Evolutionary conservation across 495 filamentous ascomycete genomes (phyloP).

Genomic region (Penicillium diatomitis): DNA sequence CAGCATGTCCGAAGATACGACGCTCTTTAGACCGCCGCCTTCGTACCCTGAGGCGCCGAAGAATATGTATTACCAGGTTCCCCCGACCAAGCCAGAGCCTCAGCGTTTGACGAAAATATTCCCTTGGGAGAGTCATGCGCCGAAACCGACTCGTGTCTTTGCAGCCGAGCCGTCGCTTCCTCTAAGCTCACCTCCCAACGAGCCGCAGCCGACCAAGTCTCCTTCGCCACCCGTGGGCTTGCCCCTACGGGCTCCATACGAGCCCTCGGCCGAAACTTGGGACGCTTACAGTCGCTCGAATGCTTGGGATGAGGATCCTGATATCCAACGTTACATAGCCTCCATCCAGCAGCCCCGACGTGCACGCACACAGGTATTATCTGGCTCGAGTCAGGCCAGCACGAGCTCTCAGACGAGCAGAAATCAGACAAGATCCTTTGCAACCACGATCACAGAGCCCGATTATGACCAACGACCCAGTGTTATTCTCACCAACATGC

Average conservation of each 20-base stretch:
- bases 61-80: constrained; percentile 76
- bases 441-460: background rate
- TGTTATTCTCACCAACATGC: constrained; percentile 75
- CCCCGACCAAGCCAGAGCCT: constrained; percentile 46
- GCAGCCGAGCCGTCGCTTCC: constrained; percentile 36
- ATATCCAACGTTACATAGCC: constrained; percentile 74
- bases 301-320: constrained; percentile 80
- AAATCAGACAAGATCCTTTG: background rate
- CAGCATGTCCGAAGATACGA: constrained; percentile 60
- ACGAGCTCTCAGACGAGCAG: background rate
- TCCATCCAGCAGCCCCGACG: constrained; percentile 55
- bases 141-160: constrained; percentile 67
- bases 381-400: constrained; percentile 11
- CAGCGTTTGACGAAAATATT: constrained; percentile 61
- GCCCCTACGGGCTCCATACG: constrained; percentile 16
- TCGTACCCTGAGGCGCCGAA: constrained; percentile 75
- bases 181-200: constrained; percentile 7
- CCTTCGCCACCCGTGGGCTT: background rate
- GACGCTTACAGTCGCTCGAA: constrained; percentile 58
- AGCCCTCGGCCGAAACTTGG: constrained; percentile 48
- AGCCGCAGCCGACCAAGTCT: background rate
- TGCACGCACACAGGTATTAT: constrained; percentile 48
- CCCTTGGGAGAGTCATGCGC: constrained; percentile 68
- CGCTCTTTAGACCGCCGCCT: constrained; percentile 63
- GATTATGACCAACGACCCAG: constrained; percentile 33